Evolutionary conservation across 768 basidiomycete species (phyloP).

Genomic region (Mycena rebaudengoi): DNA sequence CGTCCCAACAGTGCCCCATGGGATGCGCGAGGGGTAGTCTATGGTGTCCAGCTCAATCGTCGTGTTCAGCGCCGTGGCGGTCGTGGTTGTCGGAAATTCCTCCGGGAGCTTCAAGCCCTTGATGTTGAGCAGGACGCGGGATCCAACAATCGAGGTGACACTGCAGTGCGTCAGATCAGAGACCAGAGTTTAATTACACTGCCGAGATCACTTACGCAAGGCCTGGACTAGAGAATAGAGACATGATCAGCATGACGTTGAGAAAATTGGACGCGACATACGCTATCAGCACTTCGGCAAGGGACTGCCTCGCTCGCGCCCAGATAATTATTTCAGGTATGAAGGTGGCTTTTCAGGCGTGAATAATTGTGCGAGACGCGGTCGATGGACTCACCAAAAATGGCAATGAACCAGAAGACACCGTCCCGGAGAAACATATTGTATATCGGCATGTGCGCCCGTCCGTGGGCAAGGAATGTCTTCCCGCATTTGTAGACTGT

Average conservation of each 20-base stretch:
- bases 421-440: slow-evolving; percentile 14
- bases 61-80: neutral
- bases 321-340: neutral
- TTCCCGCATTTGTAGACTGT: slow-evolving; percentile 10
- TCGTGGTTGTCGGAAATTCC: slow-evolving; percentile 1
- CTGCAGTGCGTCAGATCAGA: neutral
- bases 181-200: too few relatives aligned
- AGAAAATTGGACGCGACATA: neutral
- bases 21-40: slow-evolving; percentile 16
- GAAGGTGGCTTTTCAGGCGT: neutral
- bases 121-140: slow-evolving; percentile 26
- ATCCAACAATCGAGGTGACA: slow-evolving; percentile 22
- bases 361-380: neutral
- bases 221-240: slow-evolving; percentile 12
- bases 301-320: slow-evolving; percentile 13
- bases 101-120: neutral
- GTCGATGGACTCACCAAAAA: neutral
- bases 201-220: slow-evolving; percentile 9
- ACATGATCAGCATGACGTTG: neutral
- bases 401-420: slow-evolving; percentile 12
- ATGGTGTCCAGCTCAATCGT: slow-evolving; percentile 23
- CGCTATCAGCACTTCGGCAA: slow-evolving; percentile 23
- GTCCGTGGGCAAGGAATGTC: neutral
- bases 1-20: slow-evolving; percentile 11
- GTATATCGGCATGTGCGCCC: neutral